Conservation (phyloP, 371 early-diverging fungal genomes). For the Apophysomyces variabilis region DNA sequence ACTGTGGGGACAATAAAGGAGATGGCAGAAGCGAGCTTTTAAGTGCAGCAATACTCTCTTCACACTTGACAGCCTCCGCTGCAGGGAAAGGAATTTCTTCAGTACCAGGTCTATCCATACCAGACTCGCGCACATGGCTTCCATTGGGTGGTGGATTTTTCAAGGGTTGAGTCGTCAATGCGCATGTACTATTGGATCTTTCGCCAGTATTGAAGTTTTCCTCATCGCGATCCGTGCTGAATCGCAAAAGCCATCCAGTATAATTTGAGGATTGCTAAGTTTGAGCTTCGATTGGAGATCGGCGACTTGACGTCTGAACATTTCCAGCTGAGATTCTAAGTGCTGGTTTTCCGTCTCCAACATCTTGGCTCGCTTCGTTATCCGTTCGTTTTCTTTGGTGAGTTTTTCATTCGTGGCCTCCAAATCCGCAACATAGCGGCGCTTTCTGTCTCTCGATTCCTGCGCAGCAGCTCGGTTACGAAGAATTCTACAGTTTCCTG, state of each 20-base stretch:
- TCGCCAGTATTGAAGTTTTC: slow-evolving; percentile 10
- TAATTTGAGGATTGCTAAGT: slow-evolving; percentile 32
- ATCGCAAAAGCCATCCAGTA: slow-evolving; percentile 60
- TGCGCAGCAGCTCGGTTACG: slow-evolving; percentile 93
- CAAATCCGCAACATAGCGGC: slow-evolving; percentile 76
- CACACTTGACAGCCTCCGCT: slow-evolving; percentile 47
- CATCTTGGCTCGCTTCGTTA: slow-evolving; percentile 62
- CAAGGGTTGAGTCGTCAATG: slow-evolving; percentile 2
- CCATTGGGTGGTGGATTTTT: slow-evolving; percentile 40
- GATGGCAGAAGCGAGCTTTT: slow-evolving; percentile 23
- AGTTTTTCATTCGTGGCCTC: slow-evolving; percentile 73
- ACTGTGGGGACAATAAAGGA: slow-evolving; percentile 36
- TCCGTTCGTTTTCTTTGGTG: slow-evolving; percentile 64
- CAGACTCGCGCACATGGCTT: not conserved
- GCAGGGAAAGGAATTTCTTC: slow-evolving; percentile 35
- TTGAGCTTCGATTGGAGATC: slow-evolving; percentile 53
- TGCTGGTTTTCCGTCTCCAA: slow-evolving; percentile 66
- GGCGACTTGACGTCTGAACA: slow-evolving; percentile 59
- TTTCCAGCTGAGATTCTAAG: slow-evolving; percentile 63
- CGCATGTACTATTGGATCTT: not conserved
- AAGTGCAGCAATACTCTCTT: slow-evolving; percentile 18
- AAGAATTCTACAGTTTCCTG: slow-evolving; percentile 57
- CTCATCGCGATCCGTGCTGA: slow-evolving; percentile 59
- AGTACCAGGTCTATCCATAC: not conserved
- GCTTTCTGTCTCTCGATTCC: slow-evolving; percentile 88